phyloP scores from a whole-genome alignment of 129 eudicot genomes.

The Tagetes patula region DNA sequence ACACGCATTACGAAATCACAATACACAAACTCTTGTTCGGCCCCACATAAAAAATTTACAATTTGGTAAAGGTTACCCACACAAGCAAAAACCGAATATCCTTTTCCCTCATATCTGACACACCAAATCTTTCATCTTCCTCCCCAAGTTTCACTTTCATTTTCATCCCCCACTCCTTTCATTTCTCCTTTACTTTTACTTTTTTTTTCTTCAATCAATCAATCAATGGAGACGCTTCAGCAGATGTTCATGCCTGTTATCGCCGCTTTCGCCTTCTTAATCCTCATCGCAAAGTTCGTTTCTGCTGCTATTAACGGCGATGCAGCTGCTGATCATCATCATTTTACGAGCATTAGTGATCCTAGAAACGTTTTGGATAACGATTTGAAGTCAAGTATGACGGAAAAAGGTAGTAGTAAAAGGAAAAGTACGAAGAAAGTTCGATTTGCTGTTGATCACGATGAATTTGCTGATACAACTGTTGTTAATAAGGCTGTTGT shows the following conservation, averaged over 20 bases:
- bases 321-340: slow-evolving; percentile 12
- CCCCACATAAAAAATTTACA: slow-evolving; percentile 22
- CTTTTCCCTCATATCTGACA: slow-evolving; percentile 55
- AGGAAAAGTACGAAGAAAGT: slow-evolving; percentile 52
- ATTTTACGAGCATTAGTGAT: slow-evolving; percentile 4
- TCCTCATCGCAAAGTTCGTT: slow-evolving; percentile 42
- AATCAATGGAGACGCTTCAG: slow-evolving; percentile 42
- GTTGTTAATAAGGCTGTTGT: slow-evolving; percentile 27
- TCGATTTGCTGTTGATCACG: slow-evolving; percentile 50
- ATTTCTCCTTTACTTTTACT: neutral
- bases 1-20: slow-evolving; percentile 27
- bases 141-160: slow-evolving; percentile 17
- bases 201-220: slow-evolving; percentile 13
- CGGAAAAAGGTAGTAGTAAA: slow-evolving; percentile 26
- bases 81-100: slow-evolving; percentile 45
- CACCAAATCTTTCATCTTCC: slow-evolving; percentile 39
- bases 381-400: slow-evolving; percentile 31
- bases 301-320: slow-evolving; percentile 16
- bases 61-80: slow-evolving; percentile 6
- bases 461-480: neutral
- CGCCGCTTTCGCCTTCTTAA: slow-evolving; percentile 33
- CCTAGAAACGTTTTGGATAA: slow-evolving; percentile 11
- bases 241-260: slow-evolving; percentile 45
- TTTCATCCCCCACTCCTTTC: neutral
- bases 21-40: slow-evolving; percentile 7